Evolutionary conservation across 2,329 filamentous ascomycete species (phyloP).

Genomic region (Albophoma yamanashiensis): DNA sequence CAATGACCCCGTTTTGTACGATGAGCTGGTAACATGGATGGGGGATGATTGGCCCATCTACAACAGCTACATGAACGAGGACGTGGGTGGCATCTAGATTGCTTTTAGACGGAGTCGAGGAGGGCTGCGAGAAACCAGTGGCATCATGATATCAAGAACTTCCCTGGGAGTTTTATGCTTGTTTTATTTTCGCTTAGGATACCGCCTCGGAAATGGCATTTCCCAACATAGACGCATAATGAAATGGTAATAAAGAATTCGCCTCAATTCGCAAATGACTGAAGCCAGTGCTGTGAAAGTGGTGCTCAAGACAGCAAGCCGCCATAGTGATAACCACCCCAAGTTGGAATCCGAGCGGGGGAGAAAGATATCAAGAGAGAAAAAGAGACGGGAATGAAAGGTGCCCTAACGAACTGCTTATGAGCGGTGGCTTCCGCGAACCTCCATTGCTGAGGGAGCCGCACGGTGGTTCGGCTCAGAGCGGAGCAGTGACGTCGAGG

Average conservation of each 20-base stretch:
- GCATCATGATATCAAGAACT: not conserved
- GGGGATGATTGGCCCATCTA: constrained; percentile 23
- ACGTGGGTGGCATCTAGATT: not conserved
- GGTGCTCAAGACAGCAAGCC: not conserved
- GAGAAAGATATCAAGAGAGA: too few species aligned
- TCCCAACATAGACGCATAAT: not conserved
- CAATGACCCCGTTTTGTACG: constrained; percentile 20
- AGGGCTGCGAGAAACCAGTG: not conserved
- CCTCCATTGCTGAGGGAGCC: not conserved
- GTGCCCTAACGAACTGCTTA: not conserved
- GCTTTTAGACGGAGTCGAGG: not conserved
- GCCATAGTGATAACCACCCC: too few species aligned
- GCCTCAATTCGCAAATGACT: not conserved
- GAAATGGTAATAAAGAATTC: not conserved
- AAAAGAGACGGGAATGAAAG: not conserved
- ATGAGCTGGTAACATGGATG: constrained; percentile 26
- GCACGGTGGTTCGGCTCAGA: not conserved
- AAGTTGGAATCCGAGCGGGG: too few species aligned
- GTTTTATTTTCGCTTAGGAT: not conserved
- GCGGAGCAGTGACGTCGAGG: not conserved
- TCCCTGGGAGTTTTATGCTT: not conserved
- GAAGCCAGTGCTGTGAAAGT: not conserved
- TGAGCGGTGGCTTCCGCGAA: not conserved
- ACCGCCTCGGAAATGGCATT: not conserved
- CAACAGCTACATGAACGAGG: constrained; percentile 11